Evolutionary conservation across 352 stramenopile genomes (phyloP), one percentile per base, ranked within the genome.

Genomic region (Pythium grandisporangium): DNA sequence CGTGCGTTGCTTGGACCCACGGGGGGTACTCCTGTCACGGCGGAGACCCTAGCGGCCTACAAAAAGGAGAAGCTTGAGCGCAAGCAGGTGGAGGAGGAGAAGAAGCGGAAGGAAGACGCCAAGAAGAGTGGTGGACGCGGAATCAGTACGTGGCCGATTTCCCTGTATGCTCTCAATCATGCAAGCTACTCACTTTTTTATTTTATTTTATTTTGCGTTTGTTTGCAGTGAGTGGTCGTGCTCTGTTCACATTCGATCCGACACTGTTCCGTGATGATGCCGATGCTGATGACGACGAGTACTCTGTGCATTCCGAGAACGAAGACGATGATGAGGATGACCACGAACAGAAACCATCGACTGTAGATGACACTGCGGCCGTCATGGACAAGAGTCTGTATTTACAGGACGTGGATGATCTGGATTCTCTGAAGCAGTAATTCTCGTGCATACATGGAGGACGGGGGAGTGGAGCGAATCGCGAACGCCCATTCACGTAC

Each of bases 221-320:
- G 36, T 35, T 43, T 55, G 45, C 43, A 87, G 79, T 96, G 70
- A 95, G 79, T 78, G 85, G 85, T 67, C 76, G 84, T 67, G 82
- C 83, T 24, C 55, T 96, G 55, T 96, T 96, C 64, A 84, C 82
- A 25, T 95, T 67, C 65, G 84, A 96, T 51, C 78, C 86, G 23
- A 87, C 77, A 24, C 66, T 96, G 60, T 96, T 96, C 75, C 73
- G 76, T 41, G 85, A 96, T 61, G 85, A 95, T 35, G 85, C 85
- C 21, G 83, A 86, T 55, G 84, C 84, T 43, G 78, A 87, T 49
- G 84, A 92, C 23, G 79, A 95, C 42, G 58, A 63, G 37, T 93
- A 94, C 58, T 83, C 75, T 17, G 56, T 87, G 30, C 69, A 86
- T 40, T 72, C 74, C 25, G 53, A 70, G 14, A 58, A 72, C 41